Conservation (phyloP, 768 basidiomycete genomes). For the Boletus coccyginus region DNA sequence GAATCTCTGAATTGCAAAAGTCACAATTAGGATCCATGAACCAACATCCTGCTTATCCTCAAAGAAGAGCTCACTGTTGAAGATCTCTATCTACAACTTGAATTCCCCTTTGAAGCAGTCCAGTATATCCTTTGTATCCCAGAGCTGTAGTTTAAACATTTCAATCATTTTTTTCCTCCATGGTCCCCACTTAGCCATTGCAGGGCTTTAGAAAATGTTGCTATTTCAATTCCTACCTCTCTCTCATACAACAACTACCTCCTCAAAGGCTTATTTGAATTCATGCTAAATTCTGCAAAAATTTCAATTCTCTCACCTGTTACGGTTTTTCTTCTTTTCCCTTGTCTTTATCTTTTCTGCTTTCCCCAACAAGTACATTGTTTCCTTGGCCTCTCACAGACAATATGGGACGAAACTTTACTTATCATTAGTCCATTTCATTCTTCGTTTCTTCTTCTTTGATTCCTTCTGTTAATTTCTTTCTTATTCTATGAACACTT, state of each 20-base stretch:
- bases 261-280: too few relatives aligned
- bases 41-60: not conserved
- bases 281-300: not conserved
- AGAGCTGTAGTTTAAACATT: not conserved
- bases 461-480: too few relatives aligned
- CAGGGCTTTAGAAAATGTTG: not conserved
- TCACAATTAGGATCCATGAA: not conserved
- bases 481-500: too few relatives aligned
- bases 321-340: too few relatives aligned
- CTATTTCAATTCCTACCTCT: not conserved
- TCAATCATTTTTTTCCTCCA: not conserved
- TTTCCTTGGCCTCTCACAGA: too few relatives aligned
- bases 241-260: not conserved
- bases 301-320: not conserved
- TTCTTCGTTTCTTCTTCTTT: too few relatives aligned
- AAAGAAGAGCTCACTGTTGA: not conserved
- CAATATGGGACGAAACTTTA: too few relatives aligned
- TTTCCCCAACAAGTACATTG: too few relatives aligned
- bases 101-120: not conserved
- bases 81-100: not conserved
- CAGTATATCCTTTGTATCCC: not conserved
- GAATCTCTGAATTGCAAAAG: not conserved
- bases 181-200: not conserved
- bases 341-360: too few relatives aligned
- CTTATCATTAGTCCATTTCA: too few relatives aligned